A percentile compares a stretch with the other conserved stretches of the same genome.
phyloP scores from a whole-genome alignment of 768 basidiomycete species.

The Tylopilus cervinicoccineus region DNA sequence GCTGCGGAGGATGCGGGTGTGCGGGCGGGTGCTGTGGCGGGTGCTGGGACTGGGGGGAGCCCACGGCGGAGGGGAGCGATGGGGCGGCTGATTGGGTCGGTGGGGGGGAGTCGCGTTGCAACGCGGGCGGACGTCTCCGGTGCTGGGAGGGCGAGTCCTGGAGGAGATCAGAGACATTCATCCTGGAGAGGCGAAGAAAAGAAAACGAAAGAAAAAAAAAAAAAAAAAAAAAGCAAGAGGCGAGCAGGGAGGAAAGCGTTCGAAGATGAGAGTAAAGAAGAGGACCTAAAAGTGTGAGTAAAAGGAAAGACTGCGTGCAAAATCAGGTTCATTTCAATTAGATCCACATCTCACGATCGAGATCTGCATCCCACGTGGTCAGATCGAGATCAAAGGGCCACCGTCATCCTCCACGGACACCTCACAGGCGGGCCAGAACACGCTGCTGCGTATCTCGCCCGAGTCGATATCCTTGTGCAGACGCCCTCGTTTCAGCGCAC shows the following conservation, averaged over 20 bases:
- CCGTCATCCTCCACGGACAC: no score
- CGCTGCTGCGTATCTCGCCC: no score
- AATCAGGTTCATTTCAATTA: constrained; percentile 34
- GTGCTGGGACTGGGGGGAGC: constrained; percentile 31
- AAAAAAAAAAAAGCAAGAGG: neutral
- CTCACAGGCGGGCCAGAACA: no score
- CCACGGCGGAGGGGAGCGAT: constrained; percentile 26
- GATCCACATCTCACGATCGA: constrained; percentile 33
- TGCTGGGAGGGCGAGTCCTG: constrained; percentile 69
- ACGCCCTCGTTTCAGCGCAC: no score
- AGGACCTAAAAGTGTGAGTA: constrained; percentile 24
- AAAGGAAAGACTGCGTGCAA: constrained; percentile 26
- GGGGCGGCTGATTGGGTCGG: constrained; percentile 26
- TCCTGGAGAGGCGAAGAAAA: constrained; percentile 17
- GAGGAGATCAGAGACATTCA: constrained; percentile 69
- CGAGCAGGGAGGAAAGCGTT: constrained; percentile 6
- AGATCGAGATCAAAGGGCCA: constrained; percentile 33
- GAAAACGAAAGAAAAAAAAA: neutral
- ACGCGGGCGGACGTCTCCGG: constrained; percentile 28
- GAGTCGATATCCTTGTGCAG: no score
- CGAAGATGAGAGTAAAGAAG: constrained; percentile 27
- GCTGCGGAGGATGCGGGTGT: constrained; percentile 13
- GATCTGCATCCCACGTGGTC: constrained; percentile 27
- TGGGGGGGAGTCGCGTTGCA: constrained; percentile 22
- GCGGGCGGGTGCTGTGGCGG: constrained; percentile 26